Evolutionary conservation across 2,329 filamentous ascomycete genomes (phyloP), one percentile per base, ranked within the genome.

Genomic region (Chaetomium sp.): DNA sequence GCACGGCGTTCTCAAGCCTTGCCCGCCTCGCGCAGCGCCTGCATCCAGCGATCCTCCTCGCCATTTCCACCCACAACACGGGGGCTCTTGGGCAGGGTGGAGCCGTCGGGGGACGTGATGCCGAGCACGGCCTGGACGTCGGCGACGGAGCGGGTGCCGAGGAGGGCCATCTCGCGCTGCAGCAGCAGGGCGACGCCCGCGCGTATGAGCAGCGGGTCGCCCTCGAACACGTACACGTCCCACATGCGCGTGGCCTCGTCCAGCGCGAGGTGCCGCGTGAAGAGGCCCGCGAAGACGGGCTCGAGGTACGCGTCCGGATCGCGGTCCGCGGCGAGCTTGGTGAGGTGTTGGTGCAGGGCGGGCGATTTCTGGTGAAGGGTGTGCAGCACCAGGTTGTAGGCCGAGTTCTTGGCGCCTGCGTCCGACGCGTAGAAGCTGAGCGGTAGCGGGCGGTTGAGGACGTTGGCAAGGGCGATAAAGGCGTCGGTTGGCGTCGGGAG

Each of bases 161-260:
- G 78, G 2, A 87, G 75, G 1, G 78, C 73, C 76, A 83, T 83
- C 71, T 87, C 84, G 21, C 78, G 79, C 33, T 80, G 78, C 5
- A 85, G 70, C 23, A 95, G 75, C 21, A 91, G 79, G 0, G 89
- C 91, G 0, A 93, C 87, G 0, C 86, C 89, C 1, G 90, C 90
- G 0, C 90, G 81, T 7, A 94, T 84, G 0, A 93, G 79, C 1
- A 91, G 81, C 1, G 85, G 81, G 68, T 96, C 92, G 29, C 91
- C 90, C 73, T 96, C 92, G 69, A 96, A 92, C 3, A 91, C 87
- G 70, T 91, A 92, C 0, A 94, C 86, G 68, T 96, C 92, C 90
- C 90, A 94, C 13, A 95, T 77, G 2, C 92, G 80, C 1, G 87
- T 85, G 4, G 87, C 89, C 70, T 90, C 85, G 71, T 93, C 91